These are phyloP conservation scores for Sarocladiaceae sp. DNA, from an alignment of 2,329 filamentous ascomycete species.

Conservation along the genomic window DNA sequence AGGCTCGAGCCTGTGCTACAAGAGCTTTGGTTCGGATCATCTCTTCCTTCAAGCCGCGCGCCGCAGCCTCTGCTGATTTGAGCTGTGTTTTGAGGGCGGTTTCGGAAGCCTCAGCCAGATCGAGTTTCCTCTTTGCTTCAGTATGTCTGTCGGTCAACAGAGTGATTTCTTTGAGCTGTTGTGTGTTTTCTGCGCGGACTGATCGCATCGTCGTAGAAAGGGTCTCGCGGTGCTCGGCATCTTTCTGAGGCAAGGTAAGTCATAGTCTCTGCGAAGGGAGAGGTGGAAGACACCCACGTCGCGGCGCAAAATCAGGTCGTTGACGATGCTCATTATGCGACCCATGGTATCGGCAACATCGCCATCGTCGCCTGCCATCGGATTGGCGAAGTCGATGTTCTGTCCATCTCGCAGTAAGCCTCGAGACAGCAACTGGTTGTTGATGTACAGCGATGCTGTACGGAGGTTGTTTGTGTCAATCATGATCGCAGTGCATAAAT, in stretches of 20 bases:
- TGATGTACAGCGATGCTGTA: conserved; percentile 65
- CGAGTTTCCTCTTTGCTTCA: conserved; percentile 49
- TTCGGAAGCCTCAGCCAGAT: conserved; percentile 62
- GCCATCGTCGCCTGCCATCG: conserved; percentile 53
- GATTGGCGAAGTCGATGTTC: conserved; percentile 74
- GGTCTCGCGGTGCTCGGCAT: conserved; percentile 81
- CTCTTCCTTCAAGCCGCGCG: conserved; percentile 78
- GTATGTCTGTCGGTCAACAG: conserved; percentile 47
- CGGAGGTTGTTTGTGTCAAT: conserved; percentile 55
- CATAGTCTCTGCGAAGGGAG: neutral
- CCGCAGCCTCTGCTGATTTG: conserved; percentile 65
- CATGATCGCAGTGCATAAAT: conserved; percentile 29
- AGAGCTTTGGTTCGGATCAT: conserved; percentile 70
- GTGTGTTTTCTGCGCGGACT: conserved; percentile 67
- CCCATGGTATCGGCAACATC: conserved; percentile 62
- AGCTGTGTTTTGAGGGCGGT: conserved; percentile 63
- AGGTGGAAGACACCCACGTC: conserved; percentile 53
- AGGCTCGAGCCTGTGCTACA: conserved; percentile 74
- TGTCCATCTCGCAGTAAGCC: conserved; percentile 62
- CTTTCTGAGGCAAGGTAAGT: conserved; percentile 52
- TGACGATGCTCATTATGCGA: conserved; percentile 84
- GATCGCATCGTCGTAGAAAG: conserved; percentile 71
- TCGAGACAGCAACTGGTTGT: conserved; percentile 62
- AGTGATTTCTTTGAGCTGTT: conserved; percentile 63
- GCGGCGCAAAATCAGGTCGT: conserved; percentile 83